Base-by-base conservation (phyloP, 352 stramenopile genomes). In the Pythium folliculosum region DNA sequence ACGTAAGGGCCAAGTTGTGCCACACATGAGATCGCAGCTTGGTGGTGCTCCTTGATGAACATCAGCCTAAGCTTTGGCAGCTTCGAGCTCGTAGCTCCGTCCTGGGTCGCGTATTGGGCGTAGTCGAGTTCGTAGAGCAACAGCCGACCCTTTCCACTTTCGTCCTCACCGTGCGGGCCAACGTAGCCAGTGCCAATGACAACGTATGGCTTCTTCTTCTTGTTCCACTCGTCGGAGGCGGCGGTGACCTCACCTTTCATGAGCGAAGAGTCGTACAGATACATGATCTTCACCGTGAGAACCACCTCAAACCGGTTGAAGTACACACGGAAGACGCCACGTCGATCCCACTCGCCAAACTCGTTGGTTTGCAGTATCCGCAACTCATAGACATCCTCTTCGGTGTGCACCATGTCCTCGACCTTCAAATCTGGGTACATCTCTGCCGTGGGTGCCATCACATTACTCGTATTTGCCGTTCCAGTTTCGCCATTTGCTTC, bases 61-160 rank as follows among this genome's bases (percentile, higher is more conserved):
- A 94, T 79, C 2, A 94, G 62, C 0, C 82, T 78, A 22, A 96
- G 71, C 67, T 96, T 96, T 0, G 88, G 88, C 50, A 94, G 63
- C 61, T 94, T 96, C 12, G 72, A 63, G 67, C 84, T 92, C n/a
- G 84, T 94, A 5, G 72, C 65, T 21, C 84, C 84, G 14, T 72
- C 74, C 69, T 91, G 71, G 16, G 90, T 91, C 35, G 91, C 86
- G 53, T 96, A 96, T 73, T 96, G 88, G 4, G 88, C 88, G 60
- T 96, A 96, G 56, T 96, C 88, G 13, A 96, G 67, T 75, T 96
- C 87, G 70, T 96, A 97, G 0, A 97, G 73, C 22, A 97, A 60
- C 21, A 97, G 65, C 0, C 89, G 81, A 5, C 89, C 89, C 23
- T 88, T 88, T 0, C 88, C 89, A 65, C 87, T 94, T 63, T 94